Evolutionary conservation across 2,329 filamentous ascomycete genomes (phyloP).

Genomic region (Neonectria coccinea): DNA sequence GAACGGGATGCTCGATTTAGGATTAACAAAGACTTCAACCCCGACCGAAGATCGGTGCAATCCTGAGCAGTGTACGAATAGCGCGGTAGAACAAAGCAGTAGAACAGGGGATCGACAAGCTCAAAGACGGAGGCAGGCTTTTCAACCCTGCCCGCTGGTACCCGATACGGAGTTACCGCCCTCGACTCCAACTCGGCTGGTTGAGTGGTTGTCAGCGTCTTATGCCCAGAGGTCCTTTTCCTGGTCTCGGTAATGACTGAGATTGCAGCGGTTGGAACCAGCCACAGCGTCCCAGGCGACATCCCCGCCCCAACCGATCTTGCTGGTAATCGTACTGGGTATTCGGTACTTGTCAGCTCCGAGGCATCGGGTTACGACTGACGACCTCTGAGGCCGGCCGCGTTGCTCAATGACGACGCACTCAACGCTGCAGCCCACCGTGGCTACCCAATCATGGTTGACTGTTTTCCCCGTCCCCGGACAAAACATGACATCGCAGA

Average conservation of each 20-base stretch:
- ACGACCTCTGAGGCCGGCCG: constrained; percentile 11
- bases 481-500: constrained; percentile 8
- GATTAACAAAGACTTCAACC: constrained; percentile 17
- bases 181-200: constrained; percentile 9
- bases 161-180: constrained; percentile 24
- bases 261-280: constrained; percentile 32
- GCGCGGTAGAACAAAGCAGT: background rate
- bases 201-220: constrained; percentile 21
- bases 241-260: constrained; percentile 26
- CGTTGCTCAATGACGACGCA: constrained; percentile 28
- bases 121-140: background rate
- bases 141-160: constrained; percentile 4
- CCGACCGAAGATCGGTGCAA: constrained; percentile 16
- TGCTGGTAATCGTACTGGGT: background rate
- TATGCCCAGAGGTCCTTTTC: constrained; percentile 26
- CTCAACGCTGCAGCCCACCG: constrained; percentile 9
- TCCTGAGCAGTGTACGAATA: background rate
- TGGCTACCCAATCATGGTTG: constrained; percentile 17
- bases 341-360: constrained; percentile 9
- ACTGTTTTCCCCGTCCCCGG: background rate
- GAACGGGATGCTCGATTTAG: constrained; percentile 16
- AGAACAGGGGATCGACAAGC: constrained; percentile 11
- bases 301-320: constrained; percentile 35
- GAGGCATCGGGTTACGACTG: constrained; percentile 10
- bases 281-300: constrained; percentile 17